Conservation (phyloP, 306 rosid species). For the Lathyrus oleraceus region DNA sequence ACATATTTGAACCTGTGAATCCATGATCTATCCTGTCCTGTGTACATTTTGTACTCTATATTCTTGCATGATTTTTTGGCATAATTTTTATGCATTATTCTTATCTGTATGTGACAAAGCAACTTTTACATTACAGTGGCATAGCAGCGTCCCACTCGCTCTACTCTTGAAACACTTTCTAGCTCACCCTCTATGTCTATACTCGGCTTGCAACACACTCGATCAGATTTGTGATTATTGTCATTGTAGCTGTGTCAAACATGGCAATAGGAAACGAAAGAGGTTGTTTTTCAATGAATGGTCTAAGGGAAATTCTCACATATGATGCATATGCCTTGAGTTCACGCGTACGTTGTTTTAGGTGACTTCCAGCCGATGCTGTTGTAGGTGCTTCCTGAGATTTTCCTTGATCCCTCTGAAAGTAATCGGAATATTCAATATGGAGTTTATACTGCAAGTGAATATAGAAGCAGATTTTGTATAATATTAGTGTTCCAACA, state of each 20-base stretch:
- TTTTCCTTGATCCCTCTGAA: slow-evolving; percentile 17
- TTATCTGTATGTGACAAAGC: slow-evolving; percentile 30
- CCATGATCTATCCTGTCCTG: neutral
- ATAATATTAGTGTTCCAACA: slow-evolving; percentile 43
- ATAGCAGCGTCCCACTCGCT: slow-evolving; percentile 40
- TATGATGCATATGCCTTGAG: slow-evolving; percentile 25
- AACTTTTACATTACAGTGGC: slow-evolving; percentile 46
- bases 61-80: slow-evolving; percentile 32
- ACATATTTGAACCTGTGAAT: slow-evolving; percentile 25
- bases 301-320: slow-evolving; percentile 30
- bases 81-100: slow-evolving; percentile 41
- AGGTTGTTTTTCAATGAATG: slow-evolving; percentile 36
- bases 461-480: slow-evolving; percentile 50
- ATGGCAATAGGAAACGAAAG: slow-evolving; percentile 30
- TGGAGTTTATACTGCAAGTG: slow-evolving; percentile 36
- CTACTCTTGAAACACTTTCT: slow-evolving; percentile 42
- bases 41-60: slow-evolving; percentile 3
- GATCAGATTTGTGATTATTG: slow-evolving; percentile 34
- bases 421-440: slow-evolving; percentile 34
- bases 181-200: slow-evolving; percentile 34
- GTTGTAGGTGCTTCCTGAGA: slow-evolving; percentile 35
- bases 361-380: slow-evolving; percentile 39
- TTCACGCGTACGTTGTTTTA: slow-evolving; percentile 23
- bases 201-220: slow-evolving; percentile 27
- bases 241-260: slow-evolving; percentile 33